Evolutionary conservation across 805 yeast species (phyloP), one percentile per base, ranked within the genome.

Genomic region (Blastobotrys terrestris): DNA sequence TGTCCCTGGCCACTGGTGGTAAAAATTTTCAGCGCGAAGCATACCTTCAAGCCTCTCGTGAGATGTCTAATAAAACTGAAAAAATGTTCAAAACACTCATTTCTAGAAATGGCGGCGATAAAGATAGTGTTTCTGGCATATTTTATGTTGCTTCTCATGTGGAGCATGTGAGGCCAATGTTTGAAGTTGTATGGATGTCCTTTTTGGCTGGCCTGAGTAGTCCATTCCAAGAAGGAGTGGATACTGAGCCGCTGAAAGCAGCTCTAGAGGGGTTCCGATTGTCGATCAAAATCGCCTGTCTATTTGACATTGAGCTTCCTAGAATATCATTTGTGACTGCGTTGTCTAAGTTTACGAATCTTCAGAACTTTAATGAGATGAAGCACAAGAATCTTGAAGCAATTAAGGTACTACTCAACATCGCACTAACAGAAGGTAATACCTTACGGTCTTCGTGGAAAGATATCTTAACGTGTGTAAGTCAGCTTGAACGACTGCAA

Each of bases 101-200:
- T 26, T 49, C 66, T 1, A 48, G 55, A 8, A 61, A 58, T 31
- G 83, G 85, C 46, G 45, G 46, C 11, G 46, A 42, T 8, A 53
- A 47, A 42, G 44, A 20, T 26, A 40, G 52, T 31, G 70, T 74
- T 19, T 72, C 73, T 31, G 70, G 69, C 16, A 76, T 80, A 0
- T 91, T 83, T 64, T 87, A 88, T 67, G 80, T 84, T 16, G 97
- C 97, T 0, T 80, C 90, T 1, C 92, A 87, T 63, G 80, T 87
- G 14, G 95, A 89, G 60, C 97, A 92, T 65, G 96, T 92, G 14
- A 85, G 80, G 65, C 91, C 97, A 1, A 87, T 95, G 64, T 92
- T 94, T 70, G 97, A 92, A 62, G 88, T 88, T 15, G 72, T 87
- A 44, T 94, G 99, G 99, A 91, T 95, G 97, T 89, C 97, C 0